Evolutionary conservation across 2,329 filamentous ascomycete species (phyloP).

Genomic region (Aspergillus quadricinctus): DNA sequence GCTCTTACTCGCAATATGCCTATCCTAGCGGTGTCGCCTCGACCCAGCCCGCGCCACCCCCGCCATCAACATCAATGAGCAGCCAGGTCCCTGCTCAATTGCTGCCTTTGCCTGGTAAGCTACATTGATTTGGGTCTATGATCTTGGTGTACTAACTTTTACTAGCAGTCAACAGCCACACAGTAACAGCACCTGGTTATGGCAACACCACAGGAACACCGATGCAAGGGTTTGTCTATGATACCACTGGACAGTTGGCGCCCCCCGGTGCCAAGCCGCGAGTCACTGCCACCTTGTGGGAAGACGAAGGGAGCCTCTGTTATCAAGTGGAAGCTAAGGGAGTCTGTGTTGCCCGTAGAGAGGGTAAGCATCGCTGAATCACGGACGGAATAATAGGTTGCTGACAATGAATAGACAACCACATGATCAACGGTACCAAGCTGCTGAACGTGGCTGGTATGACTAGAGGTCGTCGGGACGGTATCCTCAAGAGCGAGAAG

Average conservation of each 20-base stretch:
- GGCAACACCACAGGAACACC: slow-evolving; percentile 37
- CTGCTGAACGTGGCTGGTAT: slow-evolving; percentile 95
- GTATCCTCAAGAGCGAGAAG: slow-evolving; percentile 97
- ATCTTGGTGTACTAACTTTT: slow-evolving; percentile 5
- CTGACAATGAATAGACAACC: slow-evolving; percentile 65
- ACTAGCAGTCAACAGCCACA: slow-evolving; percentile 34
- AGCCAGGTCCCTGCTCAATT: slow-evolving; percentile 64
- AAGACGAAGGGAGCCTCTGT: slow-evolving; percentile 94
- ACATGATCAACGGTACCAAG: slow-evolving; percentile 99
- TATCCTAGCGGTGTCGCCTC: slow-evolving; percentile 76
- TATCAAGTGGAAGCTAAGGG: slow-evolving; percentile 97
- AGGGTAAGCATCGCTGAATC: slow-evolving; percentile 58
- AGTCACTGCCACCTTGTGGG: slow-evolving; percentile 95
- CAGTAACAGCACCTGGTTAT: slow-evolving; percentile 35
- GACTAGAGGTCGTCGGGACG: slow-evolving; percentile 91
- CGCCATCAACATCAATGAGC: slow-evolving; percentile 67
- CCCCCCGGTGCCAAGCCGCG: slow-evolving; percentile 93
- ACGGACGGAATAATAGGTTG: not conserved
- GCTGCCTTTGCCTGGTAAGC: slow-evolving; percentile 58
- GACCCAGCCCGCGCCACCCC: slow-evolving; percentile 65
- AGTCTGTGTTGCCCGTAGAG: slow-evolving; percentile 88
- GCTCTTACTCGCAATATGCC: slow-evolving; percentile 64
- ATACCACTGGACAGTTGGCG: slow-evolving; percentile 86
- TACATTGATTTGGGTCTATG: not conserved
- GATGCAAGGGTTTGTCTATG: slow-evolving; percentile 55